Conservation (phyloP, 2,329 filamentous ascomycete genomes). For the Penicillium digitatum region DNA sequence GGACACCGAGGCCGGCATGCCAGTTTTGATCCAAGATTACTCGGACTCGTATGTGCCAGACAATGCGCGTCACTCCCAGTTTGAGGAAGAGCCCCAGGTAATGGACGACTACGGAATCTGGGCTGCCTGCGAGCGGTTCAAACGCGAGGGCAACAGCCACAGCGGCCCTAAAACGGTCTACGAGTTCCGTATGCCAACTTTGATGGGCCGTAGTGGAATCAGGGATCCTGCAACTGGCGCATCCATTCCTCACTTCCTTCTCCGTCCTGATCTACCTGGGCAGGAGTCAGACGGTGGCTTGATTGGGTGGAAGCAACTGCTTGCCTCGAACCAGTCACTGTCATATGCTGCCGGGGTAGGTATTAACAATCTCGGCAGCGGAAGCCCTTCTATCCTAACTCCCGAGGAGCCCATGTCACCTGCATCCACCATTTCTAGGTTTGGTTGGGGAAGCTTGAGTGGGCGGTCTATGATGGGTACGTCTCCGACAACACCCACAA, state of each 20-base stretch:
- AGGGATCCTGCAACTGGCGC: slow-evolving; percentile 24
- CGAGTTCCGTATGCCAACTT: slow-evolving; percentile 42
- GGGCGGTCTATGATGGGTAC: slow-evolving; percentile 31
- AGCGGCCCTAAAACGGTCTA: slow-evolving; percentile 37
- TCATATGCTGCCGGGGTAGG: slow-evolving; percentile 36
- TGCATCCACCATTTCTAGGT: slow-evolving; percentile 32
- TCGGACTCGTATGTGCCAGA: slow-evolving; percentile 39
- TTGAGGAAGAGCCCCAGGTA: slow-evolving; percentile 31
- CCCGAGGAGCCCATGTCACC: slow-evolving; percentile 33
- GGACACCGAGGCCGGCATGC: slow-evolving; percentile 40
- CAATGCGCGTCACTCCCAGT: slow-evolving; percentile 27
- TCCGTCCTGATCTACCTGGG: slow-evolving; percentile 42
- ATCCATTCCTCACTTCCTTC: slow-evolving; percentile 39
- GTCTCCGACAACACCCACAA: slow-evolving; percentile 31
- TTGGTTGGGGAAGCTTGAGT: slow-evolving; percentile 36
- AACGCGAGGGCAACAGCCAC: slow-evolving; percentile 20
- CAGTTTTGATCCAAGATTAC: slow-evolving; percentile 41
- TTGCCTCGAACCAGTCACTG: slow-evolving; percentile 40
- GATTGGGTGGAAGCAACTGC: slow-evolving; percentile 44
- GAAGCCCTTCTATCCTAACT: slow-evolving; percentile 18
- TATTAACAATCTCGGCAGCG: slow-evolving; percentile 32
- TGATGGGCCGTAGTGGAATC: slow-evolving; percentile 38
- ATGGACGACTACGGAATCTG: slow-evolving; percentile 34
- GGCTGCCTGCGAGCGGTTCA: slow-evolving; percentile 25
- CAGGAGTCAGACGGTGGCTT: slow-evolving; percentile 45